Evolutionary conservation across 495 filamentous ascomycete genomes (phyloP), one percentile per base, ranked within the genome.

Genomic region (Xylaria grammica): DNA sequence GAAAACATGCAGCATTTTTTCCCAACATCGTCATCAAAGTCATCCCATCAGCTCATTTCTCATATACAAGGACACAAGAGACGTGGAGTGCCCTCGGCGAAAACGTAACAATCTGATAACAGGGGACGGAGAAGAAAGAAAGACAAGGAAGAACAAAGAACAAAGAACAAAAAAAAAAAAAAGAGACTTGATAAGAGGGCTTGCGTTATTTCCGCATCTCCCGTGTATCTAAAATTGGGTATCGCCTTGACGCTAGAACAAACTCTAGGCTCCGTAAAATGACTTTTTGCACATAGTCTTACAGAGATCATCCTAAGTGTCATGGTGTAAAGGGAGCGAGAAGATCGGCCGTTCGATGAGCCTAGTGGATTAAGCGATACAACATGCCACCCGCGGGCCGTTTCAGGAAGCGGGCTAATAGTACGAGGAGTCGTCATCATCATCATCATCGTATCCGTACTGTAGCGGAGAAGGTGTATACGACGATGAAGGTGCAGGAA

Each of bases 21-120:
- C 62, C 65, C 45, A 68, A 66, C 66, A 60, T 60, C 60, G 44
- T 74, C 65, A 67, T 74, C 66, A 67, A 66, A 60, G 63, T 64
- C 62, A 44, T 64, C 40, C 20, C 61, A 34, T 57, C 32, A 10
- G 8, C 44, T 64, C 62, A 34, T 64, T 20, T 50, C 62, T 64
- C 62, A 64, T 64, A 64, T 57, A 42, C 62, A 64, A 44, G 61
- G 53, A 54, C 62, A 56, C 32, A 48, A 19, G 17, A 42, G 34
- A 30, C 53, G 53, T 57, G 30, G 17, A 1, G 34, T 58, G 50
- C n/a, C 53, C 52, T 45, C 42, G 52, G 45, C 38, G 11, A 24
- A 9, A 40, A 34, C 50, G 19, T 56, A 50, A 44, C 53, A 42
- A 26, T 42, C 10, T 46, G 54, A 29, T n/a, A 56, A 42, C 2